Percentiles rank a stretch among this genome's conserved stretches.
These are phyloP conservation scores for Candida awuae DNA, from an alignment of 805 yeast genomes.

Conservation along the genomic window DNA sequence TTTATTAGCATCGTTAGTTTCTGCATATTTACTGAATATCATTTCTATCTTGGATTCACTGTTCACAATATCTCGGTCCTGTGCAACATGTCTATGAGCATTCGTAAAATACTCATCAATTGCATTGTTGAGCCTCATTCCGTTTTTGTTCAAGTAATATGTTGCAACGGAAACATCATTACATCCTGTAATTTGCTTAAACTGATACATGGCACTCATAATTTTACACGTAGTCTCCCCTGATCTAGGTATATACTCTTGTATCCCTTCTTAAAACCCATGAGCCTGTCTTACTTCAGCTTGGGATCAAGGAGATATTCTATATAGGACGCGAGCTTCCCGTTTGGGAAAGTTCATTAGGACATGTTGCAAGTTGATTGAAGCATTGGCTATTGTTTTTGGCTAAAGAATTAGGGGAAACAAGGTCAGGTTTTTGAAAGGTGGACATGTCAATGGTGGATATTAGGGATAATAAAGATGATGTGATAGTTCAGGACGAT, in stretches of 20 bases:
- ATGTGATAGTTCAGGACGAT: conserved; percentile 22
- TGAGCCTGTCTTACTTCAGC: too few species aligned
- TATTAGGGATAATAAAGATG: too few species aligned
- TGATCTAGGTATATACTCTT: too few species aligned
- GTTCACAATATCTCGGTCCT: conserved; percentile 11
- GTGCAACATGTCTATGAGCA: not conserved
- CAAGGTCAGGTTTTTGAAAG: too few species aligned
- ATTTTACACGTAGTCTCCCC: too few species aligned
- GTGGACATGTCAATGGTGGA: too few species aligned
- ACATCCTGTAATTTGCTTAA: conserved; percentile 36
- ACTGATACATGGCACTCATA: conserved; percentile 16
- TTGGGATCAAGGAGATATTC: too few species aligned
- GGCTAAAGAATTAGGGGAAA: too few species aligned
- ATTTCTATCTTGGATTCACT: conserved; percentile 19
- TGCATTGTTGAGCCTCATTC: conserved; percentile 7
- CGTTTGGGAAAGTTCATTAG: conserved; percentile 1
- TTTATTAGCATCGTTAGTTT: not conserved
- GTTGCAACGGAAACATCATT: conserved; percentile 29
- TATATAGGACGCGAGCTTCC: conserved; percentile 2
- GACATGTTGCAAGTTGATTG: too few species aligned
- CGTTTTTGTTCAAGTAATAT: conserved; percentile 27
- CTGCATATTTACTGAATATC: conserved; percentile 19
- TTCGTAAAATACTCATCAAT: conserved; percentile 8
- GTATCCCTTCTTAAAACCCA: too few species aligned
- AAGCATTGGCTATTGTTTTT: too few species aligned